phyloP scores from a whole-genome alignment of 140 eudicot genomes.

The Ambrosia hybrid region DNA sequence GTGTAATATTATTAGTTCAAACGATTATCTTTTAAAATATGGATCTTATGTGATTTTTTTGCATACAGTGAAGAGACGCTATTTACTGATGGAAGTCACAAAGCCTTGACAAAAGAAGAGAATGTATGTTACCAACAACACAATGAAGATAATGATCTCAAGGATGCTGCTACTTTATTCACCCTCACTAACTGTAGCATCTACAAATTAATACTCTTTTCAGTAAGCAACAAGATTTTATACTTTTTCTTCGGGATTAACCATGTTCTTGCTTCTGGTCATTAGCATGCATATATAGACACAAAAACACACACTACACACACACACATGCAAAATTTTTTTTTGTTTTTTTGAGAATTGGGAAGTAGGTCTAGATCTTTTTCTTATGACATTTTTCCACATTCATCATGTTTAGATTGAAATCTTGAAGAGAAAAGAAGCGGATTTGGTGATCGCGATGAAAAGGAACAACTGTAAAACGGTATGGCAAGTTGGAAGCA shows the following conservation, averaged over 20 bases:
- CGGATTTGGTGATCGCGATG: slow-evolving; percentile 8
- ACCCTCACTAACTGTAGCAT: slow-evolving; percentile 55
- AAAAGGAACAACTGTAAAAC: slow-evolving; percentile 6
- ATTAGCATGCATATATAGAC: slow-evolving; percentile 17
- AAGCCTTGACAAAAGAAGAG: slow-evolving; percentile 29
- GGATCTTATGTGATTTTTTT: not conserved
- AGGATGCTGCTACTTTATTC: slow-evolving; percentile 55
- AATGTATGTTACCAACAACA: slow-evolving; percentile 36
- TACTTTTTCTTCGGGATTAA: slow-evolving; percentile 19
- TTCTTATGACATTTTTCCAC: slow-evolving; percentile 20
- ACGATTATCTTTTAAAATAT: not conserved
- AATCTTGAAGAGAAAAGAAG: slow-evolving; percentile 28
- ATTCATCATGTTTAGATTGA: slow-evolving; percentile 9
- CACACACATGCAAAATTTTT: not conserved
- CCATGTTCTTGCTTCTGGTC: slow-evolving; percentile 30
- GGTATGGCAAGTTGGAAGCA: slow-evolving; percentile 9
- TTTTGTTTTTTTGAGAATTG: not conserved
- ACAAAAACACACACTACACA: slow-evolving; percentile 17
- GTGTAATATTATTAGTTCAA: too few relatives aligned
- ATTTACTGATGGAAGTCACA: slow-evolving; percentile 34
- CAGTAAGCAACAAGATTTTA: slow-evolving; percentile 7
- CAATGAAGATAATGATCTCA: slow-evolving; percentile 49
- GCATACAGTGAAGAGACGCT: slow-evolving; percentile 34
- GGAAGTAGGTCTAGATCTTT: slow-evolving; percentile 19
- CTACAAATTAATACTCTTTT: slow-evolving; percentile 11